Evolutionary conservation across 148 eudicot species (phyloP).

Genomic region (Limonium bicolor): DNA sequence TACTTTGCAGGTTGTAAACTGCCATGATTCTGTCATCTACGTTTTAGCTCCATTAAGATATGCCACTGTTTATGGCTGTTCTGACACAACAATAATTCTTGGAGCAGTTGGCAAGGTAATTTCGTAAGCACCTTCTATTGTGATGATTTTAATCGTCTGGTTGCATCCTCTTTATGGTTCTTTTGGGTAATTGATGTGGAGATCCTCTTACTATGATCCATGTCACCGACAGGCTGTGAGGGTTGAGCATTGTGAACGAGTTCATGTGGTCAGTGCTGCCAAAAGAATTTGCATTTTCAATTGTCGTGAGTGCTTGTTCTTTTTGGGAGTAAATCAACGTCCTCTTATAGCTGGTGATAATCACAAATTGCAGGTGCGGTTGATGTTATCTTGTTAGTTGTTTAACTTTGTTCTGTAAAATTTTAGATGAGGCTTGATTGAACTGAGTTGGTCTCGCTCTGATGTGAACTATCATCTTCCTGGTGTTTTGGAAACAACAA

Average conservation of each 20-base stretch:
- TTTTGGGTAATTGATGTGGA: too few relatives aligned
- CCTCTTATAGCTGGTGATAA: constrained; percentile 97
- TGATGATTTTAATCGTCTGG: not conserved
- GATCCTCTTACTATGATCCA: too few relatives aligned
- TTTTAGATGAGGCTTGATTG: too few relatives aligned
- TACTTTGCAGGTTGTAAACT: constrained; percentile 64
- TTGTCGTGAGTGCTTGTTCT: constrained; percentile 94
- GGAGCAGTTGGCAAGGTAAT: constrained; percentile 99
- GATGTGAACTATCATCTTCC: too few relatives aligned
- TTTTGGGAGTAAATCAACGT: constrained; percentile 82
- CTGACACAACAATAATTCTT: constrained; percentile 86
- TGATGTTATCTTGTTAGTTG: not conserved
- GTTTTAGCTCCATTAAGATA: constrained; percentile 79
- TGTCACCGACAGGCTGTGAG: constrained; percentile 59
- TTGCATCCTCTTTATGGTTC: not conserved
- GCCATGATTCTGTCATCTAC: constrained; percentile 88
- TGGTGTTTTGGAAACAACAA: too few relatives aligned
- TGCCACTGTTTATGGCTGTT: constrained; percentile 93
- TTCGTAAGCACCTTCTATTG: not conserved
- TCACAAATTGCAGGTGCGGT: constrained; percentile 85
- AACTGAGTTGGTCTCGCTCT: too few relatives aligned
- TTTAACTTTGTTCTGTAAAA: constrained; percentile 2
- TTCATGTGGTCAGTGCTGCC: constrained; percentile 78
- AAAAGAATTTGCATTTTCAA: constrained; percentile 87
- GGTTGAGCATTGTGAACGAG: constrained; percentile 97